phyloP scores from a whole-genome alignment of 176 grass and related monocot species.

The Microstegium vimineum region DNA sequence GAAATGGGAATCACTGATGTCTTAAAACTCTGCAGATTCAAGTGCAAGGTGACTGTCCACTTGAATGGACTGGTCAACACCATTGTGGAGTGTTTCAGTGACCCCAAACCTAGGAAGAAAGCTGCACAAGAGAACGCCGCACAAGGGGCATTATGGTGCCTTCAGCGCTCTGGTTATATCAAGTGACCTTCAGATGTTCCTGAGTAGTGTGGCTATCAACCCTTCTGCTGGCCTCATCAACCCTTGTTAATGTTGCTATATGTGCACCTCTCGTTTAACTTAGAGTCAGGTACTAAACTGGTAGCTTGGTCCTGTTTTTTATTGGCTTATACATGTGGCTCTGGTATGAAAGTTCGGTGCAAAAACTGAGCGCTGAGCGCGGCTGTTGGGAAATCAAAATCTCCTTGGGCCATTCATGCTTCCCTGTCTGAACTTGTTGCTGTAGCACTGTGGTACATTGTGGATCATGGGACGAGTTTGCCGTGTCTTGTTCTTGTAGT shows the following conservation, averaged over 20 bases:
- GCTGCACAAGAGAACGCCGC: background rate
- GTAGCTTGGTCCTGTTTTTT: background rate
- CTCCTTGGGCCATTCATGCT: background rate
- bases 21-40: conserved; percentile 48
- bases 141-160: background rate
- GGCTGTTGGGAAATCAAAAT: too few species aligned
- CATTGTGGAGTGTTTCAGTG: background rate
- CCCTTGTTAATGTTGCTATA: background rate
- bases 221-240: background rate
- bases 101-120: background rate
- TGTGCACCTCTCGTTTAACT: background rate
- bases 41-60: conserved; percentile 52
- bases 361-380: too few species aligned
- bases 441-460: background rate
- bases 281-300: background rate
- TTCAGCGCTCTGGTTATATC: background rate
- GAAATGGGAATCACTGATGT: background rate
- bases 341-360: background rate
- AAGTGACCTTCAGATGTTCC: background rate
- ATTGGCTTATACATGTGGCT: background rate
- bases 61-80: background rate
- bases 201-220: background rate
- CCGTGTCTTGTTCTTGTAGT: too few species aligned
- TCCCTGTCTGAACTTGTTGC: background rate
- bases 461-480: too few species aligned